Percentiles rank a stretch among this genome's conserved stretches.
These are phyloP conservation scores for Suillus weaverae DNA, from an alignment of 768 basidiomycete genomes.

Conservation along the genomic window DNA sequence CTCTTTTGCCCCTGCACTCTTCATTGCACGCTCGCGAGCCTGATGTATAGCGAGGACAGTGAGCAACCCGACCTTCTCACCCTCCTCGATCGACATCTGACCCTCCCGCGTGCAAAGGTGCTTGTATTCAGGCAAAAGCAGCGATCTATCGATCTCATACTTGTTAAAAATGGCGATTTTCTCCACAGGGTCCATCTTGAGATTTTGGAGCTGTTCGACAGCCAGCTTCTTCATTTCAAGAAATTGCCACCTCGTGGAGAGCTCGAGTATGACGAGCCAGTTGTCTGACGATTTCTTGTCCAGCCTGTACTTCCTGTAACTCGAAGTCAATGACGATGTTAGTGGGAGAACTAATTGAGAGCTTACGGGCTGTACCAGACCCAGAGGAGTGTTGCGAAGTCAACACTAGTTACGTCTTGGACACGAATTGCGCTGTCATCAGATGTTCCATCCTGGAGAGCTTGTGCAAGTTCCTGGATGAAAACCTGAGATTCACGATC, in stretches of 20 bases:
- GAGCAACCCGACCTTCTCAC: conserved; percentile 52
- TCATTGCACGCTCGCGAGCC: conserved; percentile 48
- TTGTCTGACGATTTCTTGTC: conserved; percentile 50
- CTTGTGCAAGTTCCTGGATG: conserved; percentile 19
- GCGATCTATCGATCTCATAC: conserved; percentile 46
- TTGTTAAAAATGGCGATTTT: conserved; percentile 58
- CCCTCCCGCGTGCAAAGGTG: conserved; percentile 50
- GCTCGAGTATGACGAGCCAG: conserved; percentile 56
- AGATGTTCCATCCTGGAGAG: background rate
- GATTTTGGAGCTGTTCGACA: conserved; percentile 53
- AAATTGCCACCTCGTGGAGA: conserved; percentile 59
- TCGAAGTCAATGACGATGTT: background rate
- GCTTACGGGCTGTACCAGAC: conserved; percentile 58
- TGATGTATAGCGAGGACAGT: conserved; percentile 52
- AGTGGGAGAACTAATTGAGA: background rate
- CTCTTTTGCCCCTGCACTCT: conserved; percentile 33
- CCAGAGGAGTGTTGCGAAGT: conserved; percentile 52
- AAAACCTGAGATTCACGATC: conserved; percentile 37
- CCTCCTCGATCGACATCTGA: conserved; percentile 57
- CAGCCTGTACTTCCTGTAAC: conserved; percentile 34
- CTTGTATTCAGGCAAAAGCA: conserved; percentile 54
- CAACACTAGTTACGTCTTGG: conserved; percentile 29
- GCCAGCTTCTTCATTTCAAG: conserved; percentile 49
- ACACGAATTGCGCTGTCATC: conserved; percentile 8
- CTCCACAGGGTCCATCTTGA: conserved; percentile 46